Evolutionary conservation across 1,139 yeast genomes (phyloP).

Genomic region (Eremothecium gossypii): DNA sequence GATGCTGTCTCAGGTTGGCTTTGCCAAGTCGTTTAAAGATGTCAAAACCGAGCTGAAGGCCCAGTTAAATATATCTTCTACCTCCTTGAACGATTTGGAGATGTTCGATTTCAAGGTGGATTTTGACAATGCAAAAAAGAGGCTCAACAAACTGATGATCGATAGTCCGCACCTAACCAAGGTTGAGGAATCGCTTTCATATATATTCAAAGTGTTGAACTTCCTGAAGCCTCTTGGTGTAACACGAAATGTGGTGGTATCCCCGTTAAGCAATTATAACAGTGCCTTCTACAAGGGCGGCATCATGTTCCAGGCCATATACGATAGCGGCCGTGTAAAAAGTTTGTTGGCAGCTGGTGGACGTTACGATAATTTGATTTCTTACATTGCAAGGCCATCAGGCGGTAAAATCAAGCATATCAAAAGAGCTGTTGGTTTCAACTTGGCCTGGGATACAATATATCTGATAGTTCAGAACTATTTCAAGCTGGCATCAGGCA

Average conservation of each 20-base stretch:
- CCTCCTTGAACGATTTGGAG: slow-evolving; percentile 73
- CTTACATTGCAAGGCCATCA: slow-evolving; percentile 49
- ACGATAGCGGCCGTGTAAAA: slow-evolving; percentile 40
- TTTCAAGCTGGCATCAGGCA: slow-evolving; percentile 31
- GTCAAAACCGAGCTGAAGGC: slow-evolving; percentile 56
- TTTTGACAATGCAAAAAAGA: slow-evolving; percentile 51
- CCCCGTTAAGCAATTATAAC: slow-evolving; percentile 78
- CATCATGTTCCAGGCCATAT: slow-evolving; percentile 78
- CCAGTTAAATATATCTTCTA: slow-evolving; percentile 68
- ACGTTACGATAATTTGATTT: slow-evolving; percentile 66
- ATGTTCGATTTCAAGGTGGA: slow-evolving; percentile 67
- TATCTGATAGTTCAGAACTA: slow-evolving; percentile 41
- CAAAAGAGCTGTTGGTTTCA: slow-evolving; percentile 76
- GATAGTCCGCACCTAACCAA: slow-evolving; percentile 59
- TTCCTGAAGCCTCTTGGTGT: slow-evolving; percentile 54
- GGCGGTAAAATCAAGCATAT: slow-evolving; percentile 33
- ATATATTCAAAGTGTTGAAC: slow-evolving; percentile 48
- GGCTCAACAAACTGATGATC: slow-evolving; percentile 59
- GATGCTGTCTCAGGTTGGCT: slow-evolving; percentile 65
- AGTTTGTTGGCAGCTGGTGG: slow-evolving; percentile 81
- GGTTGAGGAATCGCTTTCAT: slow-evolving; percentile 53
- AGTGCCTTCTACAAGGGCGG: slow-evolving; percentile 70
- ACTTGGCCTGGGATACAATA: slow-evolving; percentile 57
- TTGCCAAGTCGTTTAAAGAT: slow-evolving; percentile 57
- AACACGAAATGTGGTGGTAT: slow-evolving; percentile 38